A percentile compares a stretch with the other conserved stretches of the same genome.
phyloP scores from a whole-genome alignment of 352 stramenopile genomes.

The Phytopythium sindhum region DNA sequence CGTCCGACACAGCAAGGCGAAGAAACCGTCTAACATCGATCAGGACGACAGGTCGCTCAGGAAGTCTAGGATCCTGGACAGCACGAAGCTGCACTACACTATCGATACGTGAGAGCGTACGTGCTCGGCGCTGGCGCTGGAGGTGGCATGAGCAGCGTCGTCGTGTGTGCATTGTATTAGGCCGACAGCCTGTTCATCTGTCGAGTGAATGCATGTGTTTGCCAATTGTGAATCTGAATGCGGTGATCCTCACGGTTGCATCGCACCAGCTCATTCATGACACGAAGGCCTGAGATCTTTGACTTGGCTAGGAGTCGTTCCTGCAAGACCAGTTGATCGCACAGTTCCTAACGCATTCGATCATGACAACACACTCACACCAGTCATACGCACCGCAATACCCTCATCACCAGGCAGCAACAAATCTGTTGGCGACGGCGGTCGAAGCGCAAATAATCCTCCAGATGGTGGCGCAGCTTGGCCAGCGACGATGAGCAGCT shows the following conservation, averaged over 20 bases:
- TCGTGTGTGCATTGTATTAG: neutral
- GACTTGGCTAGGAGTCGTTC: constrained; percentile 43
- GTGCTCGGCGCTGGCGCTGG: neutral
- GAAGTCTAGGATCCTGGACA: neutral
- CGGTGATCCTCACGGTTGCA: too few relatives aligned
- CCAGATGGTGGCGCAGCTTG: constrained; percentile 36
- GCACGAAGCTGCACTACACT: neutral
- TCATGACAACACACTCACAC: neutral
- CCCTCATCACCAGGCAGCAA: neutral
- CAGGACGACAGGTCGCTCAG: neutral
- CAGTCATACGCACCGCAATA: neutral
- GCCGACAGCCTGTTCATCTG: neutral
- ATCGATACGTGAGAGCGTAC: neutral
- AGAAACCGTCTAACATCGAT: too few relatives aligned
- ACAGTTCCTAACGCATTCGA: constrained; percentile 43
- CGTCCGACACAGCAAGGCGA: too few relatives aligned
- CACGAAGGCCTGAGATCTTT: too few relatives aligned
- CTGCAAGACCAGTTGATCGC: constrained; percentile 45
- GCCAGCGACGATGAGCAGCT: constrained; percentile 69
- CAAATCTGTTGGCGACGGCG: constrained; percentile 42
- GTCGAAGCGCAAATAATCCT: constrained; percentile 50
- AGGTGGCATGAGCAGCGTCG: neutral
- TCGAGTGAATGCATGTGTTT: neutral
- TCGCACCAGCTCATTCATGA: too few relatives aligned
- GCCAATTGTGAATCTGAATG: too few relatives aligned